Evolutionary conservation across 2,329 filamentous ascomycete genomes (phyloP).

Genomic region (Clonostachys byssicola): DNA sequence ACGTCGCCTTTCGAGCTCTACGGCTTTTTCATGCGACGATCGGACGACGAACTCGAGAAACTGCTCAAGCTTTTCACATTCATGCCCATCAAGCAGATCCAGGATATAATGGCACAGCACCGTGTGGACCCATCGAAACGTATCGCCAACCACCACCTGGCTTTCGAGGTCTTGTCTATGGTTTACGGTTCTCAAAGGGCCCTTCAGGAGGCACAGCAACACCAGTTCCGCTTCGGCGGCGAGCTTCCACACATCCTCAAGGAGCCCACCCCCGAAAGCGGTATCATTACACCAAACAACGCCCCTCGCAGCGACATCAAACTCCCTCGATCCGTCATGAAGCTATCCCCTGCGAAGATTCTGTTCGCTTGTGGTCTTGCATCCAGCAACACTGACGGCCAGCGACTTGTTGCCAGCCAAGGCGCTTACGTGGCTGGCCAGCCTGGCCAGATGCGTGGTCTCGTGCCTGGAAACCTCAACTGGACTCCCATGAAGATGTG

Average conservation of each 20-base stretch:
- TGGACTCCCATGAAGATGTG: slow-evolving; percentile 61
- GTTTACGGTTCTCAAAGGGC: slow-evolving; percentile 70
- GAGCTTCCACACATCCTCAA: slow-evolving; percentile 20
- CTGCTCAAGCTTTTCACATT: slow-evolving; percentile 92
- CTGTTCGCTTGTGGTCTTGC: slow-evolving; percentile 57
- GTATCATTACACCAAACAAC: slow-evolving; percentile 36
- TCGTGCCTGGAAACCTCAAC: slow-evolving; percentile 45
- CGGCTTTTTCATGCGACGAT: slow-evolving; percentile 78
- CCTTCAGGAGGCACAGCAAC: slow-evolving; percentile 51
- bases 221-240: slow-evolving; percentile 42
- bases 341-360: slow-evolving; percentile 53
- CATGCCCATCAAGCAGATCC: slow-evolving; percentile 67
- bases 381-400: slow-evolving; percentile 49
- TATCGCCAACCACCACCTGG: slow-evolving; percentile 77
- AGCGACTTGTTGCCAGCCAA: slow-evolving; percentile 48
- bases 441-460: slow-evolving; percentile 34
- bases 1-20: slow-evolving; percentile 85
- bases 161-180: slow-evolving; percentile 75
- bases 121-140: slow-evolving; percentile 64
- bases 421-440: slow-evolving; percentile 59
- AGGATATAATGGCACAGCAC: slow-evolving; percentile 64
- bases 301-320: slow-evolving; percentile 49
- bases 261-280: slow-evolving; percentile 17
- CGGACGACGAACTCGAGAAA: slow-evolving; percentile 76
- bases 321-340: slow-evolving; percentile 54